These are phyloP conservation scores for Rhodotorula toruloides DNA, from an alignment of 768 basidiomycete genomes.

Conservation along the genomic window DNA sequence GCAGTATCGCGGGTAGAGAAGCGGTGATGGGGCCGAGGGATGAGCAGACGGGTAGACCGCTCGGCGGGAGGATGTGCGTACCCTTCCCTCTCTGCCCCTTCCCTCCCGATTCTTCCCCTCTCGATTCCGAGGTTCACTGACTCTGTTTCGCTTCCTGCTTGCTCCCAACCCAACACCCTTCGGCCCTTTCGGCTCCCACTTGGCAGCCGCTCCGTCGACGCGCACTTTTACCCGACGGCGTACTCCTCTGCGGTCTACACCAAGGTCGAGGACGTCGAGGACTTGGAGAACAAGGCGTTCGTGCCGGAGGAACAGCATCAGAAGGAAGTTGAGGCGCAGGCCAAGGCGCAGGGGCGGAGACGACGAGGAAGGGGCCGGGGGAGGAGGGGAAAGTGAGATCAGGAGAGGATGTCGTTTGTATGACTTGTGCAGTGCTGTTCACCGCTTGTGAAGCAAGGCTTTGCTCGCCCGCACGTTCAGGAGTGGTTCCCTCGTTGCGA, in stretches of 20 bases:
- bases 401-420: too few relatives aligned
- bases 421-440: too few relatives aligned
- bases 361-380: too few relatives aligned
- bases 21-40: conserved; percentile 11
- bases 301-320: conserved; percentile 15
- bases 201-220: conserved; percentile 28
- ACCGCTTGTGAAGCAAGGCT: too few relatives aligned
- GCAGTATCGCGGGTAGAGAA: conserved; percentile 21
- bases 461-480: too few relatives aligned
- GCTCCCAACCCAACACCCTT: neutral
- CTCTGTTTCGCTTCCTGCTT: neutral
- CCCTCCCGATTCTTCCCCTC: neutral
- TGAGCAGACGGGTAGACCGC: neutral
- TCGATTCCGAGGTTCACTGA: neutral
- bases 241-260: conserved; percentile 24
- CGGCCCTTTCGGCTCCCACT: neutral
- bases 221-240: conserved; percentile 28
- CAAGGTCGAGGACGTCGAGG: conserved; percentile 12
- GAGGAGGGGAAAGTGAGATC: neutral
- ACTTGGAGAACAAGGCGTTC: conserved; percentile 23
- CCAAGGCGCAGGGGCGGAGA: neutral
- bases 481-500: too few relatives aligned
- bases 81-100: neutral
- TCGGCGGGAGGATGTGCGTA: conserved; percentile 26
- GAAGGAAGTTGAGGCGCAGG: neutral